These are phyloP conservation scores for Trifolium dubium DNA, from an alignment of 306 rosid genomes.

Conservation along the genomic window DNA sequence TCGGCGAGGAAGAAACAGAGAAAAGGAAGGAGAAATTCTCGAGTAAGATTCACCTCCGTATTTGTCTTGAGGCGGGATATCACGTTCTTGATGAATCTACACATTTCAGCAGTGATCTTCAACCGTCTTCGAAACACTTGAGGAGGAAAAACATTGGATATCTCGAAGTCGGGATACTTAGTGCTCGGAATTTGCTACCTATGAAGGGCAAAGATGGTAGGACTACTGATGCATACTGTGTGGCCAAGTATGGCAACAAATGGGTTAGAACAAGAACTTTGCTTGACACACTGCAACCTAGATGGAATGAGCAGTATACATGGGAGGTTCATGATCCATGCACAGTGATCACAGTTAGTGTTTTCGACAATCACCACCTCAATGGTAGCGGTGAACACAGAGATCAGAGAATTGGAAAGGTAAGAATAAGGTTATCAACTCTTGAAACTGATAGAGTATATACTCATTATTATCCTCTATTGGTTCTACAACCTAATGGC, in stretches of 20 bases:
- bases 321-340: constrained; percentile 94
- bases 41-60: constrained; percentile 79
- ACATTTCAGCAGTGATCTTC: constrained; percentile 88
- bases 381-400: constrained; percentile 62
- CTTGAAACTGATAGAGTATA: constrained; percentile 79
- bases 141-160: constrained; percentile 72
- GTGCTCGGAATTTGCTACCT: constrained; percentile 76
- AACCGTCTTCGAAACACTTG: constrained; percentile 78
- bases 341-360: constrained; percentile 84
- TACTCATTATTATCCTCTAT: constrained; percentile 82
- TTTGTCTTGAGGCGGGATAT: constrained; percentile 76
- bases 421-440: constrained; percentile 86
- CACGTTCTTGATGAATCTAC: constrained; percentile 98
- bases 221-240: constrained; percentile 87
- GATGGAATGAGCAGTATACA: constrained; percentile 97
- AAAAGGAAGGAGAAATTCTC: constrained; percentile 84
- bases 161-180: constrained; percentile 89
- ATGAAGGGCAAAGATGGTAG: constrained; percentile 81
- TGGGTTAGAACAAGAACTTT: constrained; percentile 93
- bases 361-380: constrained; percentile 77
- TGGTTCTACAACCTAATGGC: constrained; percentile 72
- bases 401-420: constrained; percentile 90
- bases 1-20: constrained; percentile 57
- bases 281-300: constrained; percentile 72
- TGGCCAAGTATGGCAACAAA: constrained; percentile 94